phyloP scores from a whole-genome alignment of 2,329 filamentous ascomycete species.

The Fusarium siculi region DNA sequence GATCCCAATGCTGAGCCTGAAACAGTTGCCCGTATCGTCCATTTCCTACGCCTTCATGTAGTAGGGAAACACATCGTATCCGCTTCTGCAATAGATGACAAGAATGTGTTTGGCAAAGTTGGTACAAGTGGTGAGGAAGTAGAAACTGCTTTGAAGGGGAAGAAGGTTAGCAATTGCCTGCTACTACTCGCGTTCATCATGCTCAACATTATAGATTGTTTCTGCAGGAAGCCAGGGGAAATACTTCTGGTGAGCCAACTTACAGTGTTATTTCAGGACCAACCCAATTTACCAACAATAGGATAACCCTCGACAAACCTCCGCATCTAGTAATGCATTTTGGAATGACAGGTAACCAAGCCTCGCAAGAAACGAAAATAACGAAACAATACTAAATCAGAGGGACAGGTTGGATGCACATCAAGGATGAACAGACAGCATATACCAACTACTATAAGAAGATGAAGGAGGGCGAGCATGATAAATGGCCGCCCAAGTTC shows the following conservation, averaged over 20 bases:
- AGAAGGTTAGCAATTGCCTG: slow-evolving; percentile 58
- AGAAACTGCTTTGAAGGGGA: slow-evolving; percentile 77
- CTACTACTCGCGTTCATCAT: neutral
- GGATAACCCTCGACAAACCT: slow-evolving; percentile 71
- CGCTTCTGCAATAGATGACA: slow-evolving; percentile 80
- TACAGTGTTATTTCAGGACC: neutral
- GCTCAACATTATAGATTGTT: slow-evolving; percentile 55
- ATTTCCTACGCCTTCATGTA: slow-evolving; percentile 84
- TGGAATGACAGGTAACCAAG: slow-evolving; percentile 72
- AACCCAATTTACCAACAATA: slow-evolving; percentile 30
- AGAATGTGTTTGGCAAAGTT: slow-evolving; percentile 89
- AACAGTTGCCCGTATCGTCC: slow-evolving; percentile 83
- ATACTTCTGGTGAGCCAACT: slow-evolving; percentile 80
- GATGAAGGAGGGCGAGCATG: slow-evolving; percentile 67
- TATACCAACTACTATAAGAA: slow-evolving; percentile 87
- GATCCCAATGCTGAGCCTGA: slow-evolving; percentile 1
- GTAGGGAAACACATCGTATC: slow-evolving; percentile 82
- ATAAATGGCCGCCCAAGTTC: slow-evolving; percentile 86
- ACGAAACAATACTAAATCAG: slow-evolving; percentile 8
- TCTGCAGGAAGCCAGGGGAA: slow-evolving; percentile 89
- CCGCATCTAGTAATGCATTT: slow-evolving; percentile 93
- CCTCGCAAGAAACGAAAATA: neutral
- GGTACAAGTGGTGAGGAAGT: slow-evolving; percentile 83
- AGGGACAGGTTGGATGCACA: slow-evolving; percentile 80
- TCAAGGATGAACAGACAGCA: slow-evolving; percentile 79